Evolutionary conservation across 257 asterid species (phyloP).

Genomic region (Primulina eburnea): DNA sequence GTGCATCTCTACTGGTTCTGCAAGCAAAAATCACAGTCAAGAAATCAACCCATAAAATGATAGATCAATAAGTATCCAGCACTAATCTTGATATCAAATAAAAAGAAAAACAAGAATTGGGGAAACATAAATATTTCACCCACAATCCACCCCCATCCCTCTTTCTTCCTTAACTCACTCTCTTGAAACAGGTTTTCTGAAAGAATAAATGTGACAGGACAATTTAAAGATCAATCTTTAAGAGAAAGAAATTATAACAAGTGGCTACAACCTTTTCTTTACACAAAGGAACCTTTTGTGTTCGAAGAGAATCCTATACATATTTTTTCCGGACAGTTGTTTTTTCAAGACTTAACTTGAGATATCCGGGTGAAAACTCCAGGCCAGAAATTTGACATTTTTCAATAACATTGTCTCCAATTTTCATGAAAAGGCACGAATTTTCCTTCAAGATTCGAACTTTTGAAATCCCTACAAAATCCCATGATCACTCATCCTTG

Average conservation of each 20-base stretch:
- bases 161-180: constrained; percentile 1
- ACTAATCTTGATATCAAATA: constrained; percentile 20
- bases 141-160: too few relatives aligned
- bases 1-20: constrained; percentile 48
- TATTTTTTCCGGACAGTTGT: too few relatives aligned
- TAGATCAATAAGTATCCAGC: constrained; percentile 24
- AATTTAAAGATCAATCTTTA: constrained; percentile 39
- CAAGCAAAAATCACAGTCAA: constrained; percentile 44
- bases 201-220: constrained; percentile 18
- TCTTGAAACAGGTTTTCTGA: constrained; percentile 3
- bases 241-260: constrained; percentile 26
- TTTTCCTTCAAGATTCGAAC: constrained; percentile 4
- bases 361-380: neutral
- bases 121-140: neutral
- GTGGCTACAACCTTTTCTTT: constrained; percentile 25
- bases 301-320: constrained; percentile 14
- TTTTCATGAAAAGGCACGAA: constrained; percentile 11
- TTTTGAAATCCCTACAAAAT: constrained; percentile 11
- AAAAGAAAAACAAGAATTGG: neutral
- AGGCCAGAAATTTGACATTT: constrained; percentile 2
- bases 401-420: constrained; percentile 7
- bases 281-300: constrained; percentile 34
- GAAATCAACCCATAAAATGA: constrained; percentile 29
- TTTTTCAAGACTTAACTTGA: constrained; percentile 3
- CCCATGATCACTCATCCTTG: constrained; percentile 12